phyloP scores from a whole-genome alignment of 1,139 yeast species.

The Saccharomycopsis hybrid region DNA sequence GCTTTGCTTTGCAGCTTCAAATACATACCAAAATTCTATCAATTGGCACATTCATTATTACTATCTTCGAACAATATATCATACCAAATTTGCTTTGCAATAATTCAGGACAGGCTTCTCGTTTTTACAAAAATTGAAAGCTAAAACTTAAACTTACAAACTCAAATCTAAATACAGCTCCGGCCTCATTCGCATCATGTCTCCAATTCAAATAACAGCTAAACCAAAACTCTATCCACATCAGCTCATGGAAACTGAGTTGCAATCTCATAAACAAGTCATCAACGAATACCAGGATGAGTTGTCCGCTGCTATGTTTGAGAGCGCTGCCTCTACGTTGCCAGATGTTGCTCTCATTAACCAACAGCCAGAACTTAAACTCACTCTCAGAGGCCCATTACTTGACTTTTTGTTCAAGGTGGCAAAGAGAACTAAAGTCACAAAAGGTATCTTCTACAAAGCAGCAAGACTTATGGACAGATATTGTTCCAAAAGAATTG shows the following conservation, averaged over 20 bases:
- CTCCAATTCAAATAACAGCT: constrained; percentile 12
- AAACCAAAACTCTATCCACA: constrained; percentile 37
- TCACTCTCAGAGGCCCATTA: constrained; percentile 42
- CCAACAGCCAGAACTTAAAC: constrained; percentile 61
- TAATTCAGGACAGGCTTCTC: too few relatives aligned
- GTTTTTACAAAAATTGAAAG: neutral
- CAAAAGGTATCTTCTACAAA: constrained; percentile 54
- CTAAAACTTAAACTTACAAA: neutral
- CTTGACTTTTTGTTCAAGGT: constrained; percentile 54
- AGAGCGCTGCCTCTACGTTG: constrained; percentile 32
- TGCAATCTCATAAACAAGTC: constrained; percentile 39
- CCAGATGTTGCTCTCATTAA: constrained; percentile 51
- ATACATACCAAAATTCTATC: too few relatives aligned
- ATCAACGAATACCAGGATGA: constrained; percentile 51
- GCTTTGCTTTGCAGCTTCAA: too few relatives aligned
- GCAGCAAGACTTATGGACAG: constrained; percentile 58
- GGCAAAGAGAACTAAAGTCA: constrained; percentile 50
- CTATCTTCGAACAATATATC: too few relatives aligned
- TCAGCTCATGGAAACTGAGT: constrained; percentile 44
- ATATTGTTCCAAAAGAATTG: constrained; percentile 59
- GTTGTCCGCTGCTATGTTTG: constrained; percentile 38
- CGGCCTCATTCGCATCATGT: neutral
- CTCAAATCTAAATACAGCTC: neutral
- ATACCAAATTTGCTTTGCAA: too few relatives aligned
- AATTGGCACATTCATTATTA: too few relatives aligned